Evolutionary conservation across 352 stramenopile species (phyloP).

Genomic region (Phytophthora nicotianae): DNA sequence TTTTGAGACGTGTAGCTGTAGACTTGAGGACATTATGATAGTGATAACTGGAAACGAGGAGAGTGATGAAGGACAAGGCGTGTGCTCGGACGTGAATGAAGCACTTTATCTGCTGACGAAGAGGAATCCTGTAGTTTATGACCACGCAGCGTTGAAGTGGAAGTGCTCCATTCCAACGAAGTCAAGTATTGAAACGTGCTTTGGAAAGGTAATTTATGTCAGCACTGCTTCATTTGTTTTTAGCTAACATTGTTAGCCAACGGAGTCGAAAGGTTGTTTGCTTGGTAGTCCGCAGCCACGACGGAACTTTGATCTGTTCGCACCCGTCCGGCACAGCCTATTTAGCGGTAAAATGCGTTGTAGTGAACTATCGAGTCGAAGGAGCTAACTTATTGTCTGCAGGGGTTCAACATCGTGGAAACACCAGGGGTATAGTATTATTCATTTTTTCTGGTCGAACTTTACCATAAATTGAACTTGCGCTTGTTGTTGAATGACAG

Average conservation of each 20-base stretch:
- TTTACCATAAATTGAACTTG: background rate
- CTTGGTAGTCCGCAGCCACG: slow-evolving; percentile 43
- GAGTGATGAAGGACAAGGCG: background rate
- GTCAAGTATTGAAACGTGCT: slow-evolving; percentile 47
- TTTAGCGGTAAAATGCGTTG: slow-evolving; percentile 39
- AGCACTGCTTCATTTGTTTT: background rate
- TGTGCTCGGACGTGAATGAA: slow-evolving; percentile 55
- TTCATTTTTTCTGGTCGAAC: too few relatives aligned
- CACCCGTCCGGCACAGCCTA: slow-evolving; percentile 48
- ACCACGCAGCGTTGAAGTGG: slow-evolving; percentile 46
- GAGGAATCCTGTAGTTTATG: slow-evolving; percentile 60
- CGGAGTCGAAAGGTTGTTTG: slow-evolving; percentile 35
- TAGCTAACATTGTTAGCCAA: background rate
- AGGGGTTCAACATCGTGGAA: slow-evolving; percentile 47
- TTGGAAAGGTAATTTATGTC: slow-evolving; percentile 48
- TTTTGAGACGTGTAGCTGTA: slow-evolving; percentile 21
- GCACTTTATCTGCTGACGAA: slow-evolving; percentile 52
- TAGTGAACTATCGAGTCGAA: background rate
- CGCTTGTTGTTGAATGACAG: slow-evolving; percentile 17
- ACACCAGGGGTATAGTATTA: slow-evolving; percentile 35
- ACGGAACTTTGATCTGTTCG: slow-evolving; percentile 63
- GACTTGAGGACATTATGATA: slow-evolving; percentile 7
- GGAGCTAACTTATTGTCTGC: background rate
- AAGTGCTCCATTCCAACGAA: slow-evolving; percentile 46
- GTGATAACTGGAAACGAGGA: slow-evolving; percentile 5